Conservation (phyloP, 2,329 filamentous ascomycete species). For the Cladophialophora immunda region DNA sequence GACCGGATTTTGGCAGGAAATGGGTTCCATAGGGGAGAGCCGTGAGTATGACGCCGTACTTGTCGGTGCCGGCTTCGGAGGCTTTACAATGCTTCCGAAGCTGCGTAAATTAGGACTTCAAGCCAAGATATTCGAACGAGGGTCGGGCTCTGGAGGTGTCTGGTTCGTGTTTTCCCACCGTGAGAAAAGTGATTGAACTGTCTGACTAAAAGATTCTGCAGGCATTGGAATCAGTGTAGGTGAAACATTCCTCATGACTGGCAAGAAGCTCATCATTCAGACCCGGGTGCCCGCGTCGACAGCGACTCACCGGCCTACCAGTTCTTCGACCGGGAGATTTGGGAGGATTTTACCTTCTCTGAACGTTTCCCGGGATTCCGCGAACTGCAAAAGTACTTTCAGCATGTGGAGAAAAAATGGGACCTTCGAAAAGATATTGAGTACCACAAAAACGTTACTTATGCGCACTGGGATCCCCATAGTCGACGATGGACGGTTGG, state of each 20-base stretch:
- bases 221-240: conserved; percentile 61
- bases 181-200: background rate
- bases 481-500: conserved; percentile 50
- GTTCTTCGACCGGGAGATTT: conserved; percentile 59
- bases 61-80: conserved; percentile 30
- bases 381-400: conserved; percentile 56
- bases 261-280: conserved; percentile 14
- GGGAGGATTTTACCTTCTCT: conserved; percentile 57
- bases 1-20: conserved; percentile 14
- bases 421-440: conserved; percentile 54
- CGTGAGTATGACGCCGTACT: conserved; percentile 30
- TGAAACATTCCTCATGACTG: conserved; percentile 9
- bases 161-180: conserved; percentile 51
- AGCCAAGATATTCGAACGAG: conserved; percentile 48
- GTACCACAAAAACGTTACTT: conserved; percentile 47
- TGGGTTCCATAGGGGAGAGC: conserved; percentile 25
- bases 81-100: conserved; percentile 41
- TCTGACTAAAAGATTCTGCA: conserved; percentile 17
- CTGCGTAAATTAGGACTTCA: conserved; percentile 45
- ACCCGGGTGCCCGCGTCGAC: conserved; percentile 63
- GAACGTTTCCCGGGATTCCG: conserved; percentile 49
- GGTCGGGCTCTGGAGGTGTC: conserved; percentile 43
- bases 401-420: conserved; percentile 55
- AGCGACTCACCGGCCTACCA: conserved; percentile 63
- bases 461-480: conserved; percentile 52